Evolutionary conservation across 2,329 filamentous ascomycete species (phyloP).

Genomic region (Simplicillium aogashimaense): DNA sequence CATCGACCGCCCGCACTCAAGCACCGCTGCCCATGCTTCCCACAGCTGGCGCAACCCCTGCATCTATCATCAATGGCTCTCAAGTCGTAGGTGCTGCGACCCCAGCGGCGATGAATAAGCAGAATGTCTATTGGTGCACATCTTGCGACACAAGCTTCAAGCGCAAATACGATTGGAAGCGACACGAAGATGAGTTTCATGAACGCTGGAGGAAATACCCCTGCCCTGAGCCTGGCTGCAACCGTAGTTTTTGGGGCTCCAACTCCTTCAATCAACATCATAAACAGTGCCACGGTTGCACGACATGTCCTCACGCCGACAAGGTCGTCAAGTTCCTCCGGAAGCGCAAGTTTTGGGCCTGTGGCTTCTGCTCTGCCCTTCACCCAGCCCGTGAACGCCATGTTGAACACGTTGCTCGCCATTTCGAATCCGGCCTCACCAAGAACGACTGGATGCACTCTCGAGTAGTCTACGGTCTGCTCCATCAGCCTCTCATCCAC

Average conservation of each 20-base stretch:
- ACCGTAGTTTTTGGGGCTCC: slow-evolving; percentile 57
- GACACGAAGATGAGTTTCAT: slow-evolving; percentile 60
- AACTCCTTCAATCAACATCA: slow-evolving; percentile 62
- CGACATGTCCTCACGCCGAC: slow-evolving; percentile 55
- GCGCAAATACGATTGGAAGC: slow-evolving; percentile 60
- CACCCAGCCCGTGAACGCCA: slow-evolving; percentile 55
- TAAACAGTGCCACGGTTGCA: slow-evolving; percentile 54
- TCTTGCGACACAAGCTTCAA: slow-evolving; percentile 56
- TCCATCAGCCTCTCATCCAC: slow-evolving; percentile 55
- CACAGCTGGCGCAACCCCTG: slow-evolving; percentile 14
- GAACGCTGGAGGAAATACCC: slow-evolving; percentile 59
- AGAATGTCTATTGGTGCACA: slow-evolving; percentile 46
- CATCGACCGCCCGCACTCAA: slow-evolving; percentile 22
- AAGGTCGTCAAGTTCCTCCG: slow-evolving; percentile 52
- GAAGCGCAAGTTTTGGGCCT: slow-evolving; percentile 59
- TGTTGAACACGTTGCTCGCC: slow-evolving; percentile 58
- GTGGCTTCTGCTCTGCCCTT: slow-evolving; percentile 56
- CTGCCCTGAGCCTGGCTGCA: slow-evolving; percentile 52
- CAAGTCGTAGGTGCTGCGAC: slow-evolving; percentile 15
- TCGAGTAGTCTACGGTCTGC: slow-evolving; percentile 54
- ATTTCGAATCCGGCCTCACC: slow-evolving; percentile 54
- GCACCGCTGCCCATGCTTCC: slow-evolving; percentile 25
- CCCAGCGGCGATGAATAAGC: slow-evolving; percentile 16
- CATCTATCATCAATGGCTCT: slow-evolving; percentile 21
- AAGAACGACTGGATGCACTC: slow-evolving; percentile 61